phyloP scores from a whole-genome alignment of 257 asterid species.

The Fraxinus excelsior region DNA sequence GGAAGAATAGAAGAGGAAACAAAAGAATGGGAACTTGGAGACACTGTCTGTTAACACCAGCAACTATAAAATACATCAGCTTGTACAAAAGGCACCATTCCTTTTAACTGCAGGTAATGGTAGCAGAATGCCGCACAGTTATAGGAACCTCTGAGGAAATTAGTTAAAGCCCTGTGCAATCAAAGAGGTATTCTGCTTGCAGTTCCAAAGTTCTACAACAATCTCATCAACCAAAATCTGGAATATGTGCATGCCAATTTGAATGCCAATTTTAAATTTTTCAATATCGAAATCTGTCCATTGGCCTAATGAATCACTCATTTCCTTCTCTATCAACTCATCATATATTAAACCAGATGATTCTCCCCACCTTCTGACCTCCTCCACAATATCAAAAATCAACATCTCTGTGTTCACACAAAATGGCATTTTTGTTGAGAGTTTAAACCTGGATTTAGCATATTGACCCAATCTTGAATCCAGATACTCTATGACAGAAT shows the following conservation, averaged over 20 bases:
- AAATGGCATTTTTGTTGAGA: conserved; percentile 49
- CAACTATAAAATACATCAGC: conserved; percentile 27
- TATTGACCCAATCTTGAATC: conserved; percentile 39
- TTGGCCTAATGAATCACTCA: conserved; percentile 57
- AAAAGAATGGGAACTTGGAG: background rate
- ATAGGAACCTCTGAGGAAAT: background rate
- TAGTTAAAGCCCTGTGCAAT: conserved; percentile 6
- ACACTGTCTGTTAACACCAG: conserved; percentile 3
- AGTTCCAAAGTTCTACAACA: conserved; percentile 51
- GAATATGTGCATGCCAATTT: conserved; percentile 34
- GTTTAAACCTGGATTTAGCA: conserved; percentile 40
- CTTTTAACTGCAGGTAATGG: background rate
- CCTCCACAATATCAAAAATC: conserved; percentile 58
- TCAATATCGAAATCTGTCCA: conserved; percentile 72
- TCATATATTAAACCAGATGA: conserved; percentile 48
- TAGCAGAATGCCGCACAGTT: background rate
- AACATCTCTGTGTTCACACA: conserved; percentile 50
- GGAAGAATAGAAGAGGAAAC: background rate
- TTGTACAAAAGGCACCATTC: conserved; percentile 30
- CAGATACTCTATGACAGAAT: conserved; percentile 67
- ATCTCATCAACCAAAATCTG: conserved; percentile 74
- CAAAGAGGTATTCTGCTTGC: conserved; percentile 9
- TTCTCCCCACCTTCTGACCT: conserved; percentile 66
- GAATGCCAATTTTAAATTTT: conserved; percentile 53
- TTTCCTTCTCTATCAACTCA: conserved; percentile 67